These are phyloP conservation scores for Athelia psychrophila DNA, from an alignment of 1,284 basidiomycete genomes.

Conservation along the genomic window DNA sequence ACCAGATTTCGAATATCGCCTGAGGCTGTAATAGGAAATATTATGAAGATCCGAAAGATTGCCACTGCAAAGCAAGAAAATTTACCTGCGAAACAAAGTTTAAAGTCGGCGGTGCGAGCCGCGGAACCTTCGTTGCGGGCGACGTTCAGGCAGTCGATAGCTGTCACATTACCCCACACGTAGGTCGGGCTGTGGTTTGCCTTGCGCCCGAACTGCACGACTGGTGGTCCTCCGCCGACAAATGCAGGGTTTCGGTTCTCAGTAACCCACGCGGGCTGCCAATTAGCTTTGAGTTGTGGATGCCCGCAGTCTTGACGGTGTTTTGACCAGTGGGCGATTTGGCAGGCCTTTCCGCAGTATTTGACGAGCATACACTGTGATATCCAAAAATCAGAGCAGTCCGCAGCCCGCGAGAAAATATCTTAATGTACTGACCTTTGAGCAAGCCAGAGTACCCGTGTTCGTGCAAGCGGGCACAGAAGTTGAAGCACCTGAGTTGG, in stretches of 20 bases:
- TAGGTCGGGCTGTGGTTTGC: too few species aligned
- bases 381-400: too few species aligned
- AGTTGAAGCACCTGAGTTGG: too few species aligned
- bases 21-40: too few species aligned
- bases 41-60: too few species aligned
- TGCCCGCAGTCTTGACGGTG: conserved; percentile 11
- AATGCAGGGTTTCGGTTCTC: conserved; percentile 11
- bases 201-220: too few species aligned
- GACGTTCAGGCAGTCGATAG: conserved; percentile 8
- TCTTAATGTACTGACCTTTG: too few species aligned
- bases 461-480: too few species aligned
- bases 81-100: conserved; percentile 12
- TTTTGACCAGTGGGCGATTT: conserved; percentile 11
- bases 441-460: too few species aligned
- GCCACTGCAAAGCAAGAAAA: too few species aligned
- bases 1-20: conserved; percentile 22
- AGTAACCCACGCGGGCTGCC: conserved; percentile 12
- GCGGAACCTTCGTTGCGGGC: conserved; percentile 8
- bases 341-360: conserved; percentile 14
- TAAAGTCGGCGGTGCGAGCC: conserved; percentile 3
- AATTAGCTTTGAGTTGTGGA: conserved; percentile 10
- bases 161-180: conserved; percentile 6
- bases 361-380: too few species aligned
- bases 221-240: conserved; percentile 1
- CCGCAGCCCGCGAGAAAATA: too few species aligned